Percentiles rank a stretch among this genome's conserved stretches.
Conservation (phyloP, 345 rosid genomes). For the Brassica rapa region DNA sequence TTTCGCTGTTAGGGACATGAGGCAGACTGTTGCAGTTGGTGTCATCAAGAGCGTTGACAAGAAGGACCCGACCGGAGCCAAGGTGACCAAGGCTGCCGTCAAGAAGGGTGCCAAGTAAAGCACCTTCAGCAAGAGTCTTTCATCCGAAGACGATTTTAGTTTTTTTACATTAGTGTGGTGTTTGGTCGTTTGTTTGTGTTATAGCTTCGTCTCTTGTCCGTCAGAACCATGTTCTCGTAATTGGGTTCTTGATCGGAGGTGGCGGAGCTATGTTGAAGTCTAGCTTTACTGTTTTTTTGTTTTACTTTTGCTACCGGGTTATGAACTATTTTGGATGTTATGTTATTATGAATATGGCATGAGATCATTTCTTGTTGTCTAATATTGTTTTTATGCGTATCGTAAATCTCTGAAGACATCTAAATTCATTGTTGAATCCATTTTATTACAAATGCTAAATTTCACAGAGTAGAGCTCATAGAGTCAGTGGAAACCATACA, state of each 20-base stretch:
- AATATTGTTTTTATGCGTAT: not conserved
- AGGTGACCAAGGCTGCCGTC: conserved; percentile 1
- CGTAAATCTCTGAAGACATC: not conserved
- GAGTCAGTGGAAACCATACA: no score
- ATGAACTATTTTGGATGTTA: not conserved
- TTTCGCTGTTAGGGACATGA: not conserved
- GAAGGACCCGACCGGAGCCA: not conserved
- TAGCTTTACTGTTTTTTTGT: not conserved
- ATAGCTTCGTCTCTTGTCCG: not conserved
- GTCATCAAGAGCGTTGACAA: not conserved
- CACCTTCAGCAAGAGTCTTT: not conserved
- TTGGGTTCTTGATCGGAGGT: not conserved
- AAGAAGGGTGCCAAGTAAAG: conserved; percentile 1
- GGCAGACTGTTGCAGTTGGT: not conserved
- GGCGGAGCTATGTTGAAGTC: not conserved
- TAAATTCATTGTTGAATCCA: not conserved
- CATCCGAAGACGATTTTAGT: not conserved
- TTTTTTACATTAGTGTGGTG: not conserved
- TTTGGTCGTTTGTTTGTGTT: not conserved
- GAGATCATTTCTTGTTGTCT: not conserved
- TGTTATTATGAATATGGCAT: not conserved
- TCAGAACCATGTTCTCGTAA: not conserved
- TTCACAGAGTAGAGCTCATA: no score
- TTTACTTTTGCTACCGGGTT: not conserved
- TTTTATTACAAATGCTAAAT: no score